Conservation (phyloP, 1,139 yeast species). For the Blastobotrys proliferans region DNA sequence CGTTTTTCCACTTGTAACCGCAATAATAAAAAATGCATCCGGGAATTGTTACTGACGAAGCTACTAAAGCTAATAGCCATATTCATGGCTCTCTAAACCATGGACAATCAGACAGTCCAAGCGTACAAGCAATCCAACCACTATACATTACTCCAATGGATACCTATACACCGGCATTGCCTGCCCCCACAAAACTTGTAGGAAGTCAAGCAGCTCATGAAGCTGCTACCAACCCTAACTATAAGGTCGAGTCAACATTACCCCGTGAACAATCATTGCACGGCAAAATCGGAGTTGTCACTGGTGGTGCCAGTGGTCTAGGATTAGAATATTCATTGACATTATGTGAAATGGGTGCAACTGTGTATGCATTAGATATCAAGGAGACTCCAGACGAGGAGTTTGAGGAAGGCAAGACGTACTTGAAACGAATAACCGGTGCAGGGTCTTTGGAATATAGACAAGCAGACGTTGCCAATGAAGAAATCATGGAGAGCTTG, state of each 20-base stretch:
- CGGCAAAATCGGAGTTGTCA: constrained; percentile 67
- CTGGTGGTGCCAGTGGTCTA: constrained; percentile 72
- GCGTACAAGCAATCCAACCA: neutral
- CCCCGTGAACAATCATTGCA: constrained; percentile 38
- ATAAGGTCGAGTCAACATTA: constrained; percentile 21
- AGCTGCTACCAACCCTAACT: constrained; percentile 22
- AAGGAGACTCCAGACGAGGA: constrained; percentile 45
- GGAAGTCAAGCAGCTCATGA: constrained; percentile 28
- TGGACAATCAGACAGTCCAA: neutral
- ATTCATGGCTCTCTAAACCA: neutral
- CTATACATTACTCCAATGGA: constrained; percentile 25
- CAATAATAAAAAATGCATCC: too few species aligned
- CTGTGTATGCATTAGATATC: constrained; percentile 40
- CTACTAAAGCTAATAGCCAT: too few species aligned
- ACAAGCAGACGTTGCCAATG: constrained; percentile 44
- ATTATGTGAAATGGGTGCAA: constrained; percentile 71
- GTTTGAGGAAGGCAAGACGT: constrained; percentile 60
- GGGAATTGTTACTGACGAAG: too few species aligned
- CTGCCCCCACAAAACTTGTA: constrained; percentile 27
- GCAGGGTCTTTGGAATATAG: constrained; percentile 36
- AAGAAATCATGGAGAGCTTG: constrained; percentile 53
- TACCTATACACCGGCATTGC: constrained; percentile 21
- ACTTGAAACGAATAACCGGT: constrained; percentile 56
- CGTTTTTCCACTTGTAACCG: too few species aligned
- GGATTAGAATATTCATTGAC: constrained; percentile 69